Evolutionary conservation across 805 yeast genomes (phyloP).

Genomic region (Wickerhamia fluorescens): DNA sequence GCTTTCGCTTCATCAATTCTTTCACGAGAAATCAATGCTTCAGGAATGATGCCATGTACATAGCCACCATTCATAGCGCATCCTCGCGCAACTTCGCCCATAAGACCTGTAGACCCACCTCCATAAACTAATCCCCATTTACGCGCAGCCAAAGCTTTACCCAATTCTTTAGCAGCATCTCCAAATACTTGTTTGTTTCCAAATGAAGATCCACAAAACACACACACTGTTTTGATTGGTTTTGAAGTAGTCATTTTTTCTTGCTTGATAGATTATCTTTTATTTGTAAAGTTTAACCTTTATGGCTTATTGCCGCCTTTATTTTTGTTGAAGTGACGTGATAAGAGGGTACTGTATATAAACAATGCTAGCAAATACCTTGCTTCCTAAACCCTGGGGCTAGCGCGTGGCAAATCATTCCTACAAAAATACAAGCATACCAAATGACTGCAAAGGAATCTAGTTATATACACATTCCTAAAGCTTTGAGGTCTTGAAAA

Average conservation of each 20-base stretch:
- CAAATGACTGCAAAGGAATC: too few relatives aligned
- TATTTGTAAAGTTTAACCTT: background rate
- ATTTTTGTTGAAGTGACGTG: background rate
- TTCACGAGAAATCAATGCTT: slow-evolving; percentile 70
- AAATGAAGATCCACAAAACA: slow-evolving; percentile 79
- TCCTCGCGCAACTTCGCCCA: slow-evolving; percentile 70
- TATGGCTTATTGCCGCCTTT: too few relatives aligned
- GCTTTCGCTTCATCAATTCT: slow-evolving; percentile 33
- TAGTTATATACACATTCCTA: too few relatives aligned
- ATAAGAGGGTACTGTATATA: too few relatives aligned
- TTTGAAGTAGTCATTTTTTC: slow-evolving; percentile 16
- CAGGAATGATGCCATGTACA: slow-evolving; percentile 85
- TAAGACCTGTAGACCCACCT: slow-evolving; percentile 81
- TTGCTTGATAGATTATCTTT: background rate
- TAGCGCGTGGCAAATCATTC: too few relatives aligned
- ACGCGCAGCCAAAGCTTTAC: slow-evolving; percentile 46
- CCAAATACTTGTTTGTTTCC: slow-evolving; percentile 51
- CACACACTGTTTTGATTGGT: slow-evolving; percentile 54
- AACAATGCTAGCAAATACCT: too few relatives aligned
- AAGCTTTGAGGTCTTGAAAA: too few relatives aligned
- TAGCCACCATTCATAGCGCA: slow-evolving; percentile 52
- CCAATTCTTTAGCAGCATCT: slow-evolving; percentile 52
- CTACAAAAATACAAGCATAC: too few relatives aligned
- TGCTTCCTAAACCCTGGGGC: too few relatives aligned
- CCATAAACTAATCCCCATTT: slow-evolving; percentile 81